Evolutionary conservation across 1,139 yeast genomes (phyloP).

Genomic region (Hansenula lynferdii): DNA sequence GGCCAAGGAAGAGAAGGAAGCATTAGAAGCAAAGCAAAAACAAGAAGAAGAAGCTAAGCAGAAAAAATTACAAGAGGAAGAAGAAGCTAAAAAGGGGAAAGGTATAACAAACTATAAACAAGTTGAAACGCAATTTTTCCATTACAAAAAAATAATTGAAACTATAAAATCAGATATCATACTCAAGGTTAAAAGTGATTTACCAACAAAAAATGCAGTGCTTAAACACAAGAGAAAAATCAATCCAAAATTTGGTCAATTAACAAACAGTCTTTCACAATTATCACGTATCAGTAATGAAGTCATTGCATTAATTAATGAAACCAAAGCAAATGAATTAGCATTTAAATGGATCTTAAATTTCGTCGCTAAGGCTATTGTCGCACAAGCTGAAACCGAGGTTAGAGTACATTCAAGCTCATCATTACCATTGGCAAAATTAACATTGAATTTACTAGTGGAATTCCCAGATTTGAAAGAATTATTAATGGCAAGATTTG

Average conservation of each 20-base stretch:
- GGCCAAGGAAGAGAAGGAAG: constrained; percentile 5
- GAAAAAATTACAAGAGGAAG: constrained; percentile 4
- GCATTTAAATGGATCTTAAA: constrained; percentile 74
- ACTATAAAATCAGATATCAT: constrained; percentile 59
- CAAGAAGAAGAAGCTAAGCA: constrained; percentile 5
- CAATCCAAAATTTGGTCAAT: constrained; percentile 88
- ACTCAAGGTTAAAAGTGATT: constrained; percentile 42
- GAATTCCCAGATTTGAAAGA: constrained; percentile 64
- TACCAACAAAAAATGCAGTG: constrained; percentile 34
- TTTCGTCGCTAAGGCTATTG: constrained; percentile 76
- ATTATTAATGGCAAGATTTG: constrained; percentile 70
- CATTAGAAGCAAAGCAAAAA: constrained; percentile 9
- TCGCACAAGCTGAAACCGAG: constrained; percentile 92
- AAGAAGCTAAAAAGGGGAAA: constrained; percentile 15
- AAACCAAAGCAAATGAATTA: constrained; percentile 41
- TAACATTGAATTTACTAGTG: constrained; percentile 52
- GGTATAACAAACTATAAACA: constrained; percentile 32
- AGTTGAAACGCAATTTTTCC: constrained; percentile 44
- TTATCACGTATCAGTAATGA: constrained; percentile 47
- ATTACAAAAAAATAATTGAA: constrained; percentile 50
- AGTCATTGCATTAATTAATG: constrained; percentile 41
- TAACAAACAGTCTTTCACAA: constrained; percentile 68
- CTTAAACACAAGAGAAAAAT: constrained; percentile 59
- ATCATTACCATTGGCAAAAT: constrained; percentile 73
- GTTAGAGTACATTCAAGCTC: constrained; percentile 75